phyloP scores from a whole-genome alignment of 1,139 yeast species.

The Diutina pseudorugosa region DNA sequence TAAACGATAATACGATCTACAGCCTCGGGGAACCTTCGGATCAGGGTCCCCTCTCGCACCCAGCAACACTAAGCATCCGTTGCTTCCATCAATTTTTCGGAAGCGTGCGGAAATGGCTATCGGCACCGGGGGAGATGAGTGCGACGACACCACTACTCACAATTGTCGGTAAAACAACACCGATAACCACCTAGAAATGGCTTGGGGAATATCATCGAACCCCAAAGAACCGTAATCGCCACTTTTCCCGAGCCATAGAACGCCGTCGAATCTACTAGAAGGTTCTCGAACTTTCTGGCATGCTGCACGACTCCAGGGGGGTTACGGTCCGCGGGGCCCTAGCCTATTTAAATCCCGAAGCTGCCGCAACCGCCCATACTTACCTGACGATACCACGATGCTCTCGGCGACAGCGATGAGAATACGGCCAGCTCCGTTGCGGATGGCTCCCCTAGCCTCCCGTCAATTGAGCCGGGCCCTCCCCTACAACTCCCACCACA shows the following conservation, averaged over 20 bases:
- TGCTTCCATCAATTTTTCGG: slow-evolving; percentile 11
- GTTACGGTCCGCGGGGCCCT: background rate
- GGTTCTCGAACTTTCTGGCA: slow-evolving; percentile 7
- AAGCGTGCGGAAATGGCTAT: slow-evolving; percentile 1
- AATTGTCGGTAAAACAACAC: no score
- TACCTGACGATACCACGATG: background rate
- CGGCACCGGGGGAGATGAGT: background rate
- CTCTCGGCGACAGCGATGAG: background rate
- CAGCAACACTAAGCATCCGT: background rate
- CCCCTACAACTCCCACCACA: background rate
- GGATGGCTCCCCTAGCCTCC: background rate
- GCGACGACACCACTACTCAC: no score
- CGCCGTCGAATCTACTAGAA: background rate
- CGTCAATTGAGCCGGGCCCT: background rate
- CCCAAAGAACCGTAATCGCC: no score
- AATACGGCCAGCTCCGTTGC: background rate
- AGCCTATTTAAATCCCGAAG: background rate
- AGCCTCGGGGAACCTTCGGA: no score
- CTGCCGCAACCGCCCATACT: background rate
- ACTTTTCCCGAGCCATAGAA: no score
- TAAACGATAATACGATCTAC: no score
- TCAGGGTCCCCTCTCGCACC: no score
- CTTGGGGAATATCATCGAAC: background rate
- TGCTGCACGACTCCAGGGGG: slow-evolving; percentile 7
- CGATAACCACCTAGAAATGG: background rate